A percentile compares a stretch with the other conserved stretches of the same genome.
These are phyloP conservation scores for Aspergillus melleus DNA, from an alignment of 2,329 filamentous ascomycete species.

Conservation along the genomic window DNA sequence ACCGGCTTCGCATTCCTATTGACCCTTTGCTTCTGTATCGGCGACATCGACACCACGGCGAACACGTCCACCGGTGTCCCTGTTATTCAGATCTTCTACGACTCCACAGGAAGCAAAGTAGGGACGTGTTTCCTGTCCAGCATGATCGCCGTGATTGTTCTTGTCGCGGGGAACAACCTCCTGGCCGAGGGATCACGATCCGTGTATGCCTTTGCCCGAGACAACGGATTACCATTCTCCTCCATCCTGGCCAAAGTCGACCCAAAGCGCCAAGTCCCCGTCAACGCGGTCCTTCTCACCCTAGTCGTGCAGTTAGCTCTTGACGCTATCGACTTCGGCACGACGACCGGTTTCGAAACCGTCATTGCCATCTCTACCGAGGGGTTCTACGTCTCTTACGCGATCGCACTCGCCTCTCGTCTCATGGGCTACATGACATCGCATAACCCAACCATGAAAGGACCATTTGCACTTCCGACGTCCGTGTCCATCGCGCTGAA, in stretches of 20 bases:
- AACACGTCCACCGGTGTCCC: conserved; percentile 51
- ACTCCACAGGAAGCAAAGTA: conserved; percentile 47
- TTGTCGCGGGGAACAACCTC: conserved; percentile 49
- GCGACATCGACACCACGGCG: conserved; percentile 50
- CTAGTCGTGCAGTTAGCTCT: conserved; percentile 53
- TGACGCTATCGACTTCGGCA: conserved; percentile 57
- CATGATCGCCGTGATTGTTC: conserved; percentile 51
- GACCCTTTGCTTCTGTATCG: conserved; percentile 53
- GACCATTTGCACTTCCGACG: conserved; percentile 44
- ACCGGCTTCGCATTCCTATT: conserved; percentile 53
- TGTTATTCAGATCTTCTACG: conserved; percentile 55
- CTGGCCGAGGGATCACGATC: conserved; percentile 50
- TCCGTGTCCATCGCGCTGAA: conserved; percentile 51
- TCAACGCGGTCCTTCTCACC: conserved; percentile 51
- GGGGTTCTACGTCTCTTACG: conserved; percentile 61
- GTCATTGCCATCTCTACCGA: conserved; percentile 59
- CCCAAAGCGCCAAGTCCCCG: conserved; percentile 48
- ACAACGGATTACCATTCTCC: conserved; percentile 56
- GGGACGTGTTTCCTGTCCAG: conserved; percentile 48
- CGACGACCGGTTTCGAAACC: conserved; percentile 56
- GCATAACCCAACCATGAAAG: conserved; percentile 37
- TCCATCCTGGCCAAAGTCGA: conserved; percentile 48
- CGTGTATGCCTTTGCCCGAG: conserved; percentile 50
- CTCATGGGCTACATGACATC: conserved; percentile 49
- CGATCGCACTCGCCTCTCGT: conserved; percentile 54